These are phyloP conservation scores for Piper longum DNA, from an alignment of 164 flowering plant genomes.

Conservation along the genomic window DNA sequence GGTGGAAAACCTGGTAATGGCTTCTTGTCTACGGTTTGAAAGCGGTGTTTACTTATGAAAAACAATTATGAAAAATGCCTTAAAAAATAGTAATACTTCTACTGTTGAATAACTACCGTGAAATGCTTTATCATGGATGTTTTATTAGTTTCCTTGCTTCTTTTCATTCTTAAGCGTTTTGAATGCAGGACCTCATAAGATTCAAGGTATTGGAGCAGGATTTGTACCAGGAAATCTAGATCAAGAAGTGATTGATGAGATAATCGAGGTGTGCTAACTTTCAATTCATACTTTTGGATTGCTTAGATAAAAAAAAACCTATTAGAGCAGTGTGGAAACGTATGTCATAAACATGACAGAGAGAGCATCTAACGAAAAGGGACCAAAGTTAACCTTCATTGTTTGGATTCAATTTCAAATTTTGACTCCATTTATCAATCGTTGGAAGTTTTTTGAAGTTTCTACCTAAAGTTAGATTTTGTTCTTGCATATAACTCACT, in stretches of 20 bases:
- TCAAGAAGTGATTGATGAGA: conserved; percentile 64
- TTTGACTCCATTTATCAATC: too few relatives aligned
- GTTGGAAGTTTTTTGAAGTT: too few relatives aligned
- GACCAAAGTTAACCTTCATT: too few relatives aligned
- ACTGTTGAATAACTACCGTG: too few relatives aligned
- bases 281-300: not conserved
- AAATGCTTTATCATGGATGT: too few relatives aligned
- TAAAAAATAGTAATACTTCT: too few relatives aligned
- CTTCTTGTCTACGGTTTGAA: not conserved
- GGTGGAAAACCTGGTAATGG: conserved; percentile 90
- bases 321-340: too few relatives aligned
- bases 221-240: conserved; percentile 83
- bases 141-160: not conserved
- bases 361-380: too few relatives aligned
- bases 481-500: too few relatives aligned
- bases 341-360: too few relatives aligned
- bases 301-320: not conserved
- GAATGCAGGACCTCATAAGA: conserved; percentile 88
- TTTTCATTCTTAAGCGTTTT: not conserved
- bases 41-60: not conserved
- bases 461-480: too few relatives aligned
- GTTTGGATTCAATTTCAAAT: too few relatives aligned
- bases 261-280: conserved; percentile 39
- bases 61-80: not conserved
- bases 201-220: conserved; percentile 98